Percentiles rank a stretch among this genome's conserved stretches.
phyloP scores from a whole-genome alignment of 768 basidiomycete species.

The Auricularia sp. region DNA sequence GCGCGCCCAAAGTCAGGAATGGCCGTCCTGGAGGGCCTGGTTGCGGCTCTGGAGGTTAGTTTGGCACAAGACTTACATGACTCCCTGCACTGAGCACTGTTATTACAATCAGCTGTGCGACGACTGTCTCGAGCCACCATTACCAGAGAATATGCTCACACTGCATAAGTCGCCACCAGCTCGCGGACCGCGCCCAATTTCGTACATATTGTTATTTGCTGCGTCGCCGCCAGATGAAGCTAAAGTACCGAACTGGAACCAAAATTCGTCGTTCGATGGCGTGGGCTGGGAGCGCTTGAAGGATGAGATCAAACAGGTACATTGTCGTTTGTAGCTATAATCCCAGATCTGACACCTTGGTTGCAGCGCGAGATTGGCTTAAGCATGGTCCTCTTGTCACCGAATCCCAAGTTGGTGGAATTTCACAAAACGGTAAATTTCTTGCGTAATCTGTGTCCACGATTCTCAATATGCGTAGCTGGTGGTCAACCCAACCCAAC shows the following conservation, averaged over 20 bases:
- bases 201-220: slow-evolving; percentile 54
- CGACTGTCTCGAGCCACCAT: slow-evolving; percentile 13
- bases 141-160: slow-evolving; percentile 2
- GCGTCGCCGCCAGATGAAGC: slow-evolving; percentile 46
- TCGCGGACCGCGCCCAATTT: slow-evolving; percentile 17
- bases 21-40: slow-evolving; percentile 62
- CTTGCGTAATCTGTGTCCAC: too few relatives aligned
- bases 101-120: slow-evolving; percentile 27
- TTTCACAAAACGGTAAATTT: background rate
- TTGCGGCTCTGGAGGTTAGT: slow-evolving; percentile 57
- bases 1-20: slow-evolving; percentile 42
- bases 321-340: background rate
- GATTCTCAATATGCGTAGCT: background rate
- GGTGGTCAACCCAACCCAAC: background rate
- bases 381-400: background rate
- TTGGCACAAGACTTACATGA: slow-evolving; percentile 6
- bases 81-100: background rate
- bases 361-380: background rate
- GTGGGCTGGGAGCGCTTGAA: background rate
- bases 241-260: slow-evolving; percentile 47
- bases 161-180: slow-evolving; percentile 6
- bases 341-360: background rate
- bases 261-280: slow-evolving; percentile 8
- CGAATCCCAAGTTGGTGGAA: background rate
- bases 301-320: background rate